A percentile compares a stretch with the other conserved stretches of the same genome.
Conservation (phyloP, 2,329 filamentous ascomycete species). For the Aaosphaeria arxii region DNA sequence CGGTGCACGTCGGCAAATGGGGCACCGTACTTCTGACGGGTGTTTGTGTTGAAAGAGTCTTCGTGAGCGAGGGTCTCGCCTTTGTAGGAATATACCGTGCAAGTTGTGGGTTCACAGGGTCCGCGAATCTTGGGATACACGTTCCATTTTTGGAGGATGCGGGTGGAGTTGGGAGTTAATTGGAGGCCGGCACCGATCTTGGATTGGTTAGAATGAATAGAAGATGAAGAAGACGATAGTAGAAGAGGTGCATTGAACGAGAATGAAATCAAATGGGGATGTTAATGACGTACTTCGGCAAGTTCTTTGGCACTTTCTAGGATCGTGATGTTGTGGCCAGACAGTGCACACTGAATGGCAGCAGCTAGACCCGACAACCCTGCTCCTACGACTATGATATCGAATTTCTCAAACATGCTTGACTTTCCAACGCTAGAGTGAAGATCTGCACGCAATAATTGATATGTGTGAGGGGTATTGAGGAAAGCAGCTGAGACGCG, state of each 20-base stretch:
- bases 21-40: constrained; percentile 53
- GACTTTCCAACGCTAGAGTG: no score
- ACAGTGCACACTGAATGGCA: constrained; percentile 41
- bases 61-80: constrained; percentile 49
- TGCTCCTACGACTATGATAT: constrained; percentile 34
- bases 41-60: constrained; percentile 51
- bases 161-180: constrained; percentile 42
- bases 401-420: constrained; percentile 3
- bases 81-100: constrained; percentile 57
- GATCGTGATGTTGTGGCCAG: constrained; percentile 41
- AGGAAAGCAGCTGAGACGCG: no score
- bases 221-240: background rate
- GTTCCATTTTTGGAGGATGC: constrained; percentile 49
- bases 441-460: no score
- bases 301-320: constrained; percentile 42
- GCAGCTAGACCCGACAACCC: constrained; percentile 44
- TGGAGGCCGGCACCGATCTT: constrained; percentile 36
- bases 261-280: no score
- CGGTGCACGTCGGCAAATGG: constrained; percentile 62
- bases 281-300: constrained; percentile 34
- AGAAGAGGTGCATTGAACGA: no score
- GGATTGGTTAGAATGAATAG: background rate
- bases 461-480: no score
- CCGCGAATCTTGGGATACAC: constrained; percentile 16
- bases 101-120: constrained; percentile 41